phyloP scores from a whole-genome alignment of 1,284 basidiomycete species.

The Cryptococcus sp. region DNA sequence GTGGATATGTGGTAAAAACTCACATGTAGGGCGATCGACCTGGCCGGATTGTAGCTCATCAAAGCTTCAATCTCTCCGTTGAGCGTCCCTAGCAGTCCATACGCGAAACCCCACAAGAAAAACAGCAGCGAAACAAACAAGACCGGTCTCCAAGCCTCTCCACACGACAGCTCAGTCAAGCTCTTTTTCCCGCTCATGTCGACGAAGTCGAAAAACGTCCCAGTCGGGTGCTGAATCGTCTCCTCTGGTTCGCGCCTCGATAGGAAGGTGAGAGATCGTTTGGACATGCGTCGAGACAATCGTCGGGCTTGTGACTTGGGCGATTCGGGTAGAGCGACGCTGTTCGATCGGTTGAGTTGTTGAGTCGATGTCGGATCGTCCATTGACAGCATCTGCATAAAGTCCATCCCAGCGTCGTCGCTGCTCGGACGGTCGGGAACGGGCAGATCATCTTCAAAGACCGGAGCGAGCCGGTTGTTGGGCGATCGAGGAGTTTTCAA shows the following conservation, averaged over 20 bases:
- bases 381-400: slow-evolving; percentile 32
- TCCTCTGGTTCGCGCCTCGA: background rate
- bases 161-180: slow-evolving; percentile 32
- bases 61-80: slow-evolving; percentile 34
- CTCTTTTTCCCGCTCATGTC: slow-evolving; percentile 38
- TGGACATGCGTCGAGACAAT: background rate
- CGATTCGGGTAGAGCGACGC: background rate
- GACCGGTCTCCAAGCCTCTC: slow-evolving; percentile 42
- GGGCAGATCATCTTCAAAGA: background rate
- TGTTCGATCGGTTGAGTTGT: background rate
- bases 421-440: background rate
- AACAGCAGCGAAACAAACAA: slow-evolving; percentile 42
- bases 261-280: background rate
- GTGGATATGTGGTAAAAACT: background rate
- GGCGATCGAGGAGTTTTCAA: slow-evolving; percentile 6
- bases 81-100: slow-evolving; percentile 42
- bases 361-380: slow-evolving; percentile 6
- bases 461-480: background rate
- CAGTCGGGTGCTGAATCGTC: slow-evolving; percentile 26
- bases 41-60: slow-evolving; percentile 21
- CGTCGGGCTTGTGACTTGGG: background rate
- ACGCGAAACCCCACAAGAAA: slow-evolving; percentile 45
- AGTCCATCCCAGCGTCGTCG: slow-evolving; percentile 27
- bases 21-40: slow-evolving; percentile 29
- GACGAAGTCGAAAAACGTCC: slow-evolving; percentile 43